A percentile compares a stretch with the other conserved stretches of the same genome.
Conservation (phyloP, 306 rosid species). For the Carpinus fangiana region DNA sequence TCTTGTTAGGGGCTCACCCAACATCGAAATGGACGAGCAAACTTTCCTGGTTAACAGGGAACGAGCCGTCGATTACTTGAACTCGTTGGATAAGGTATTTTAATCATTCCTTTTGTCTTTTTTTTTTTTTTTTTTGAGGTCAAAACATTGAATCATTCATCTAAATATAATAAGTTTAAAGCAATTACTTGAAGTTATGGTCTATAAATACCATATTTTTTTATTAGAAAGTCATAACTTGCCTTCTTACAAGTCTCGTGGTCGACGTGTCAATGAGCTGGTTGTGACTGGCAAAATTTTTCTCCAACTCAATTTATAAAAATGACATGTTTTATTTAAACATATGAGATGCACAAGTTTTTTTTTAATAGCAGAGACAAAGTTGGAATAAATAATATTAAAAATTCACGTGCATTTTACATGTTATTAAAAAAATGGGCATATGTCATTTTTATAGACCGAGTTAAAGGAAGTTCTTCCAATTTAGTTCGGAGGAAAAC, state of each 20-base stretch:
- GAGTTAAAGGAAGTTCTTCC: no score
- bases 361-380: no score
- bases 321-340: no score
- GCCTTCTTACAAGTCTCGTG: not conserved
- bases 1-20: slow-evolving; percentile 75
- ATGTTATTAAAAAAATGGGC: no score
- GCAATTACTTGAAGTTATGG: no score
- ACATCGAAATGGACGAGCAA: slow-evolving; percentile 94
- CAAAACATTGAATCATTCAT: not conserved
- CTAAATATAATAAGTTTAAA: not conserved
- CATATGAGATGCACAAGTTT: no score
- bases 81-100: slow-evolving; percentile 84
- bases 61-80: slow-evolving; percentile 91
- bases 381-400: no score
- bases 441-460: no score
- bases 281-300: not conserved
- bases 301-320: no score
- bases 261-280: slow-evolving; percentile 16
- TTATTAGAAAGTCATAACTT: not conserved
- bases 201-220: not conserved
- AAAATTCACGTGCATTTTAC: no score
- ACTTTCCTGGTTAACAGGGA: slow-evolving; percentile 87
- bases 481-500: no score
- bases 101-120: not conserved
- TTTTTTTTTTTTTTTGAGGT: not conserved